These are phyloP conservation scores for Hippophae rhamnoides DNA, from an alignment of 306 rosid species.

Conservation along the genomic window DNA sequence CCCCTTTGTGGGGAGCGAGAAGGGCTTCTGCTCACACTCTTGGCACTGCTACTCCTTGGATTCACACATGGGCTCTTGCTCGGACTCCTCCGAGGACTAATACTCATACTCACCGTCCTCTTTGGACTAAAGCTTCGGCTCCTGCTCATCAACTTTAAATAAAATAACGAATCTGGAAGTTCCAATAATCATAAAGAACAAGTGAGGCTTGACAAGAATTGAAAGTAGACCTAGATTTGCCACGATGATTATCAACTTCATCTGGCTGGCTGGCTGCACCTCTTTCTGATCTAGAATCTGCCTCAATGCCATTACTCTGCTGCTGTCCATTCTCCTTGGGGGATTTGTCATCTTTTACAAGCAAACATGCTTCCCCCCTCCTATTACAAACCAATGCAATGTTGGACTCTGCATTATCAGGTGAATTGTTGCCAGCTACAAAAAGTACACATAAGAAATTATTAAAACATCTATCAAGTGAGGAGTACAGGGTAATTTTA, in stretches of 20 bases:
- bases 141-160: conserved; percentile 85
- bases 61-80: conserved; percentile 52
- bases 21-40: conserved; percentile 37
- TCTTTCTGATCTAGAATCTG: conserved; percentile 45
- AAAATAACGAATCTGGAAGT: conserved; percentile 56
- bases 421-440: conserved; percentile 35
- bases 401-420: conserved; percentile 25
- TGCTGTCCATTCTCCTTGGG: conserved; percentile 67
- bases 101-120: conserved; percentile 77
- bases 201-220: conserved; percentile 54
- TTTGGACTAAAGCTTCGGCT: conserved; percentile 84
- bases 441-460: background rate
- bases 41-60: conserved; percentile 44
- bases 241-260: conserved; percentile 65
- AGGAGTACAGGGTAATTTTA: background rate
- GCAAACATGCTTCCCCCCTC: conserved; percentile 33
- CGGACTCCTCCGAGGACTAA: conserved; percentile 63
- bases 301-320: conserved; percentile 49
- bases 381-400: conserved; percentile 23
- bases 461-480: background rate
- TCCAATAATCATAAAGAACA: conserved; percentile 45
- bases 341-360: conserved; percentile 27
- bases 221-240: conserved; percentile 81
- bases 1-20: conserved; percentile 29
- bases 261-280: conserved; percentile 69